These are phyloP conservation scores for Mycena indigotica DNA, from an alignment of 768 basidiomycete genomes.

Conservation along the genomic window DNA sequence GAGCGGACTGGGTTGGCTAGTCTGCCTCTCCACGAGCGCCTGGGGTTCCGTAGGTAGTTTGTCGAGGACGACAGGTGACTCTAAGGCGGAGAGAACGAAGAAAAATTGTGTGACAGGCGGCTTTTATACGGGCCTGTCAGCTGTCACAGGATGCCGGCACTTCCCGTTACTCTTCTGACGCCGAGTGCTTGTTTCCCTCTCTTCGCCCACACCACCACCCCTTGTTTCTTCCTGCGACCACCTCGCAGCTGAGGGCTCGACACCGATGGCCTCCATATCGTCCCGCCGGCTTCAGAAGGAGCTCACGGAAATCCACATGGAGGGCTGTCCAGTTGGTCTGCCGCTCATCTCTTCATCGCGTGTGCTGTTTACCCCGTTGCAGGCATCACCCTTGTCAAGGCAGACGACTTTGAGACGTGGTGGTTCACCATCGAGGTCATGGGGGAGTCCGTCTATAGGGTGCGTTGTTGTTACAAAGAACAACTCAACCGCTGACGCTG, in stretches of 20 bases:
- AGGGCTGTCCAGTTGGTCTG: slow-evolving; percentile 69
- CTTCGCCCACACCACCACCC: too few relatives aligned
- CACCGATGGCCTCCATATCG: slow-evolving; percentile 62
- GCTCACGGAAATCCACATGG: slow-evolving; percentile 62
- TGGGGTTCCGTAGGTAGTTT: slow-evolving; percentile 46
- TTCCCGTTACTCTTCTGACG: too few relatives aligned
- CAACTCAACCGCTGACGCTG: neutral
- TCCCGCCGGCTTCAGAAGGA: slow-evolving; percentile 71
- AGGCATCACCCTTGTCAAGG: slow-evolving; percentile 75
- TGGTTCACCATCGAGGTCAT: slow-evolving; percentile 78
- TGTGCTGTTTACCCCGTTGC: slow-evolving; percentile 10
- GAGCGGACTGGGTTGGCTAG: slow-evolving; percentile 28
- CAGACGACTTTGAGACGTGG: slow-evolving; percentile 82
- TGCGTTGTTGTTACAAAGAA: slow-evolving; percentile 29
- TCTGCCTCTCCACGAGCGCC: slow-evolving; percentile 77
- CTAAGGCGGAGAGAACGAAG: slow-evolving; percentile 63
- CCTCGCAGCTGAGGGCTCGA: too few relatives aligned
- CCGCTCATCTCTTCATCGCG: neutral
- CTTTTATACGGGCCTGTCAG: neutral
- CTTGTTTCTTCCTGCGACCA: too few relatives aligned
- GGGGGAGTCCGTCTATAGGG: slow-evolving; percentile 81
- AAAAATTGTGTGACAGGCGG: slow-evolving; percentile 31
- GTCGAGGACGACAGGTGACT: slow-evolving; percentile 64
- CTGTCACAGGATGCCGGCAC: slow-evolving; percentile 1
- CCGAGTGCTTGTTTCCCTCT: too few relatives aligned